Evolutionary conservation across 768 basidiomycete species (phyloP), one percentile per base, ranked within the genome.

Genomic region (Suillus occidentalis): DNA sequence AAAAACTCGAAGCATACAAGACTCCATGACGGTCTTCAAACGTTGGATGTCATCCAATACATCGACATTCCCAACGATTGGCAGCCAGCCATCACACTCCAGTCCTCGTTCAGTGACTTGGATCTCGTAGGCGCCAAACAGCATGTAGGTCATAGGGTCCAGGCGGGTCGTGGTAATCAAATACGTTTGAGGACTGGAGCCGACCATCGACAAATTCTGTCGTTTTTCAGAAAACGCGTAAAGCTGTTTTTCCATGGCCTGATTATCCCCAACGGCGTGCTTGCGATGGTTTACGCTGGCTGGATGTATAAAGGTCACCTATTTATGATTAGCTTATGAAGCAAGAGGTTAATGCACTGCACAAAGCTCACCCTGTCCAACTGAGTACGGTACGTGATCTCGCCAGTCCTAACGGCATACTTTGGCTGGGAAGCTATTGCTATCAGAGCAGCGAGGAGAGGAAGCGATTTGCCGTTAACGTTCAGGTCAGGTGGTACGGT

Each of bases 31-130:
- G 22, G 78, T 81, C 77, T 95, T 95, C 71, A 98, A 79, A 14
- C 86, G 83, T 73, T 90, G 89, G n/a, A 97, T 79, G 67, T 94
- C 89, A 72, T 96, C 93, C 70, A 97, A 77, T 2, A 87, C 85
- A 70, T 89, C 83, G 59, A 89, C 69, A 67, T 89, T 85, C 47
- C 92, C 92, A 43, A 89, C 82, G 55, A 96, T 83, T 25, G 95
- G 93, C 13, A 98, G 78, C 95, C 96, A 98, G 52, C 86, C 87
- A 71, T 98, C 96, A 71, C 94, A 95, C 71, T 90, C 89, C 59
- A 98, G 75, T 7, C 94, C 93, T 20, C 85, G 83, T 45, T 87
- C 84, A 0, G 85, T 85, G 49, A 91, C 87, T 65, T 85, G 78
- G 37, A 95, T 83, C 59, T 88, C 84, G 75, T 93, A 87, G 0